These are phyloP conservation scores for Adansonia gregorii DNA, from an alignment of 441 rosid species.

Conservation along the genomic window DNA sequence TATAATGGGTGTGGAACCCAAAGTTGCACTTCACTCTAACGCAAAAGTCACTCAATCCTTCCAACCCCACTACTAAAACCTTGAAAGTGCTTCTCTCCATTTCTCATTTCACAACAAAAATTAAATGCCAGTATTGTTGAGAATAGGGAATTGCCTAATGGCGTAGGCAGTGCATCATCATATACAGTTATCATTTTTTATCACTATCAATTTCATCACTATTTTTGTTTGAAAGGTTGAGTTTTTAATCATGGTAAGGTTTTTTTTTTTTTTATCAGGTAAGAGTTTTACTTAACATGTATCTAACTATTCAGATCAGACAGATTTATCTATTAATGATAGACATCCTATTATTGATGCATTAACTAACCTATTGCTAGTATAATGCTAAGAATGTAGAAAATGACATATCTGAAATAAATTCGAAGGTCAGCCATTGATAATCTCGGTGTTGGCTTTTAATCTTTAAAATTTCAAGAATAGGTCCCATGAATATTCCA, in stretches of 20 bases:
- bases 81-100: not conserved
- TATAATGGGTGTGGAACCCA: not conserved
- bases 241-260: not conserved
- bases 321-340: not conserved
- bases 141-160: not conserved
- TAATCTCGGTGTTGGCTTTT: not conserved
- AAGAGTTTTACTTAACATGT: not conserved
- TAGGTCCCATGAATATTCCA: constrained; percentile 11
- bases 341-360: not conserved
- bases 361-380: not conserved
- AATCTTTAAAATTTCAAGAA: not conserved
- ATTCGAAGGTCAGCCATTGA: not conserved
- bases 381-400: not conserved
- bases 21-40: not conserved
- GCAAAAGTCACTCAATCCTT: not conserved
- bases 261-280: not conserved
- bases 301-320: not conserved
- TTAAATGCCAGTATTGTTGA: not conserved
- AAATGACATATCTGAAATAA: not conserved
- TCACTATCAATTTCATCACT: not conserved
- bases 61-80: not conserved
- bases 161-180: constrained; percentile 18
- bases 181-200: not conserved
- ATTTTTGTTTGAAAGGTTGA: not conserved
- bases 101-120: not conserved